Evolutionary conservation across 768 basidiomycete species (phyloP).

Genomic region (Crepidotus variabilis): DNA sequence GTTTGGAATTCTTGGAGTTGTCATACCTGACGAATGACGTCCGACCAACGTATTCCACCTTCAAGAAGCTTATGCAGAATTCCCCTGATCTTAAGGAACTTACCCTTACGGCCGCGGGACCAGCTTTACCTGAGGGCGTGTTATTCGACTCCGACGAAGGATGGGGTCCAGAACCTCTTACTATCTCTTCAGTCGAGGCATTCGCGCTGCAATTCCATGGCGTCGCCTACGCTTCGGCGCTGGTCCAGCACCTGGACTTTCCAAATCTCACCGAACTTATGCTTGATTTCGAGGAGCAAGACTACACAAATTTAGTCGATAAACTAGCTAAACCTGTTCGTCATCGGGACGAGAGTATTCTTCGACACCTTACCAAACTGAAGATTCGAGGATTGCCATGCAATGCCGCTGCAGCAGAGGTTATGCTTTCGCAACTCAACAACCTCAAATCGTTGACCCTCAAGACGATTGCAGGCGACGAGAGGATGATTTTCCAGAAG

Average conservation of each 20-base stretch:
- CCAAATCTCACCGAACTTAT: conserved; percentile 39
- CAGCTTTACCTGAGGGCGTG: conserved; percentile 23
- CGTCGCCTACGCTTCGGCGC: conserved; percentile 30
- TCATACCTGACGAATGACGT: conserved; percentile 62
- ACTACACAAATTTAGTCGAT: conserved; percentile 46
- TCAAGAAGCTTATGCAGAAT: conserved; percentile 44
- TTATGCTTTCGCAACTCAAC: conserved; percentile 43
- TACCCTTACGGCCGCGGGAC: conserved; percentile 55
- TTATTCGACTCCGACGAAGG: conserved; percentile 23
- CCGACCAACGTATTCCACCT: conserved; percentile 54
- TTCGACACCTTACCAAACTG: conserved; percentile 46
- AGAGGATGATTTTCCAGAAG: conserved; percentile 27
- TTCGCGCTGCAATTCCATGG: conserved; percentile 39
- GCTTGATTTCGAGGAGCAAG: conserved; percentile 54
- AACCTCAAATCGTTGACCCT: conserved; percentile 41
- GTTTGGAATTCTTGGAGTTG: conserved; percentile 51
- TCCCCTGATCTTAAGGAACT: conserved; percentile 55
- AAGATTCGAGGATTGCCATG: conserved; percentile 52
- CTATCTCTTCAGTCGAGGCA: conserved; percentile 34
- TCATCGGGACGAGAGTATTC: conserved; percentile 37
- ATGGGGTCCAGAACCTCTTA: conserved; percentile 32
- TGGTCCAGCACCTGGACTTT: conserved; percentile 34
- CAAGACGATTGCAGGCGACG: conserved; percentile 25
- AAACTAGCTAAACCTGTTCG: conserved; percentile 38
- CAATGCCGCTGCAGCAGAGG: conserved; percentile 23